Evolutionary conservation across 768 basidiomycete species (phyloP).

Genomic region (Lactarius akahatsu): DNA sequence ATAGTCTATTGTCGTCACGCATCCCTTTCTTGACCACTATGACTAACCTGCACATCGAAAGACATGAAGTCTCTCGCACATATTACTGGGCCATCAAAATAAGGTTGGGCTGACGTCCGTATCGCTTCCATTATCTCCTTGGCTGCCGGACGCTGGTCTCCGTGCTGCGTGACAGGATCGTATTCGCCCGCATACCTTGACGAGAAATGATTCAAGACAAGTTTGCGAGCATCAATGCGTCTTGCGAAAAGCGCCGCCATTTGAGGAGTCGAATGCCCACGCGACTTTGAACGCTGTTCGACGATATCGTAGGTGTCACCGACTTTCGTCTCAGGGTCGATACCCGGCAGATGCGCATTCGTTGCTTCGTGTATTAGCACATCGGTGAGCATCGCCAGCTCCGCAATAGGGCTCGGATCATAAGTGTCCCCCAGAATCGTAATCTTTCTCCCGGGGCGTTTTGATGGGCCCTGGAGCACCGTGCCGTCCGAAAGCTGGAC

Average conservation of each 20-base stretch:
- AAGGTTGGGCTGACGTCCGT: conserved; percentile 49
- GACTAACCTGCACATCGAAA: conserved; percentile 50
- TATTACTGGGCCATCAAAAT: conserved; percentile 55
- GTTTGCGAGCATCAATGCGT: conserved; percentile 53
- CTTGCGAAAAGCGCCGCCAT: conserved; percentile 85
- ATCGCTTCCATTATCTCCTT: conserved; percentile 64
- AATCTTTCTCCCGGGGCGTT: conserved; percentile 69
- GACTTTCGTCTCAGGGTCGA: conserved; percentile 57
- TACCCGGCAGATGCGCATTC: conserved; percentile 73
- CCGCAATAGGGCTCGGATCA: conserved; percentile 67
- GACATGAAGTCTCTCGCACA: conserved; percentile 80
- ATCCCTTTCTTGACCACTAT: conserved; percentile 22
- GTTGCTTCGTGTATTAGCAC: conserved; percentile 87
- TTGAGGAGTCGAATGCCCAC: conserved; percentile 90
- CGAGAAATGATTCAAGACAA: conserved; percentile 86
- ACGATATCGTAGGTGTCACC: conserved; percentile 62
- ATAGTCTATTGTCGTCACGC: conserved; percentile 9
- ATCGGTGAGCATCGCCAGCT: conserved; percentile 63
- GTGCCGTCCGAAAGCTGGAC: conserved; percentile 72
- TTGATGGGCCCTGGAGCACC: conserved; percentile 61
- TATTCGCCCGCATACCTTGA: conserved; percentile 73
- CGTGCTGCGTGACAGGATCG: conserved; percentile 42
- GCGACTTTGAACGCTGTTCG: conserved; percentile 60
- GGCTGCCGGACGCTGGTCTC: conserved; percentile 34
- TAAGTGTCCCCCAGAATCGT: conserved; percentile 84